phyloP scores from a whole-genome alignment of 371 early-diverging fungal species.

The Mortierella polycephala region DNA sequence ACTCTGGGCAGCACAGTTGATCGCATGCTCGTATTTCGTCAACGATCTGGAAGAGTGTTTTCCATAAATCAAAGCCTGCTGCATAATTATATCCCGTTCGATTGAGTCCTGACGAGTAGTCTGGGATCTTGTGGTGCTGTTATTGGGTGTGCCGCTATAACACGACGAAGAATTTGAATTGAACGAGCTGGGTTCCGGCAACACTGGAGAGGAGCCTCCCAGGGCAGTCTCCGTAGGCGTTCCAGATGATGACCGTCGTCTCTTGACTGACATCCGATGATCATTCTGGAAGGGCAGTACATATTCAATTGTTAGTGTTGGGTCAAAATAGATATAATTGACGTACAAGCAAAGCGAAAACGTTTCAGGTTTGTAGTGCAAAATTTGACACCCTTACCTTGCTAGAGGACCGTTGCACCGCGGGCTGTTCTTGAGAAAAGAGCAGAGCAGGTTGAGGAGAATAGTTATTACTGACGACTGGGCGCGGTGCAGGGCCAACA shows the following conservation, averaged over 20 bases:
- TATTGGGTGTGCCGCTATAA: constrained; percentile 28
- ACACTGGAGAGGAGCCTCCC: constrained; percentile 23
- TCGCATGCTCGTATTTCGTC: constrained; percentile 67
- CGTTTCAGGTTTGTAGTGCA: no score
- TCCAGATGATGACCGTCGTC: constrained; percentile 35
- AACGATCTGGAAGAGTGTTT: constrained; percentile 57
- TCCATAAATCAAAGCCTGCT: constrained; percentile 70
- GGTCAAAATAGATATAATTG: background rate
- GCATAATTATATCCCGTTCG: constrained; percentile 57
- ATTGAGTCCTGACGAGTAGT: constrained; percentile 17
- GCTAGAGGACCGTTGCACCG: constrained; percentile 18
- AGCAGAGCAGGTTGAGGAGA: constrained; percentile 18
- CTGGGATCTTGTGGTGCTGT: constrained; percentile 7
- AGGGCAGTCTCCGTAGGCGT: constrained; percentile 14
- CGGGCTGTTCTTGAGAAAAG: constrained; percentile 18
- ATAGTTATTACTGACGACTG: constrained; percentile 3
- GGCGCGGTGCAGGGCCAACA: constrained; percentile 23
- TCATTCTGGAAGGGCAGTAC: constrained; percentile 7
- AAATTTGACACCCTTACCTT: constrained; percentile 13
- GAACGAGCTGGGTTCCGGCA: constrained; percentile 39
- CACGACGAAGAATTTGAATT: constrained; percentile 38
- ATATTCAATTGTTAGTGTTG: background rate
- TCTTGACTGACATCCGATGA: constrained; percentile 14
- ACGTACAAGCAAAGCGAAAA: background rate
- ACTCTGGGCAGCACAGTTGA: constrained; percentile 63